These are phyloP conservation scores for Psilocybe tampanensis DNA, from an alignment of 768 basidiomycete genomes.

Conservation along the genomic window DNA sequence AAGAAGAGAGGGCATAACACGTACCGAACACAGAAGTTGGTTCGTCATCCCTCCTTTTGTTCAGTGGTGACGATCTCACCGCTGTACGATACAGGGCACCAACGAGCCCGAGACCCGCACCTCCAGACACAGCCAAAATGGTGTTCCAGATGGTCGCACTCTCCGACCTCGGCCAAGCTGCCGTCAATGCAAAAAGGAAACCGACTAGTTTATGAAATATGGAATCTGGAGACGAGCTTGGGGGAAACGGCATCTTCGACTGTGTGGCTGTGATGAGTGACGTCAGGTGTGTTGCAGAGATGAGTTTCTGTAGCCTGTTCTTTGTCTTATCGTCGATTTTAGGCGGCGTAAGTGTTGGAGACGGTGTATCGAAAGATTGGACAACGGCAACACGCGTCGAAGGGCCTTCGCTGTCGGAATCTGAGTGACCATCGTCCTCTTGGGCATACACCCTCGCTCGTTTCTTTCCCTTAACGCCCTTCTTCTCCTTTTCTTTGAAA, in stretches of 20 bases:
- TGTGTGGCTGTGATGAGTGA: conserved; percentile 51
- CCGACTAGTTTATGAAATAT: conserved; percentile 51
- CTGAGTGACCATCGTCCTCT: conserved; percentile 40
- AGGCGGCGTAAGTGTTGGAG: conserved; percentile 27
- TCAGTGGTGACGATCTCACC: too few species aligned
- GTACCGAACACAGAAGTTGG: not conserved
- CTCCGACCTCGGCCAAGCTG: conserved; percentile 34
- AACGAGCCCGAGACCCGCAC: too few species aligned
- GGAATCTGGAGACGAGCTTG: conserved; percentile 27
- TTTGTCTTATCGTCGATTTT: conserved; percentile 59
- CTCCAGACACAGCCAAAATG: too few species aligned
- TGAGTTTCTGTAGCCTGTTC: conserved; percentile 63
- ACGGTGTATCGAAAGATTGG: conserved; percentile 29
- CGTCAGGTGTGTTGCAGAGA: conserved; percentile 53
- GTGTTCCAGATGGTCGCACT: too few species aligned
- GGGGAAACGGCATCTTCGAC: too few species aligned
- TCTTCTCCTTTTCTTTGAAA: conserved; percentile 25
- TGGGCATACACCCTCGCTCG: conserved; percentile 12
- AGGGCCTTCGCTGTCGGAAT: conserved; percentile 33
- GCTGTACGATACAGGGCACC: too few species aligned
- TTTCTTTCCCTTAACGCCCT: not conserved
- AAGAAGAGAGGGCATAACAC: not conserved
- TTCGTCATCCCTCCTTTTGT: too few species aligned
- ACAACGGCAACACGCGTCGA: conserved; percentile 39
- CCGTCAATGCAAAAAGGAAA: conserved; percentile 59